Percentiles rank a stretch among this genome's conserved stretches.
Evolutionary conservation across 2,329 filamentous ascomycete species (phyloP).

Genomic region (Furcasterigmium sp.): DNA sequence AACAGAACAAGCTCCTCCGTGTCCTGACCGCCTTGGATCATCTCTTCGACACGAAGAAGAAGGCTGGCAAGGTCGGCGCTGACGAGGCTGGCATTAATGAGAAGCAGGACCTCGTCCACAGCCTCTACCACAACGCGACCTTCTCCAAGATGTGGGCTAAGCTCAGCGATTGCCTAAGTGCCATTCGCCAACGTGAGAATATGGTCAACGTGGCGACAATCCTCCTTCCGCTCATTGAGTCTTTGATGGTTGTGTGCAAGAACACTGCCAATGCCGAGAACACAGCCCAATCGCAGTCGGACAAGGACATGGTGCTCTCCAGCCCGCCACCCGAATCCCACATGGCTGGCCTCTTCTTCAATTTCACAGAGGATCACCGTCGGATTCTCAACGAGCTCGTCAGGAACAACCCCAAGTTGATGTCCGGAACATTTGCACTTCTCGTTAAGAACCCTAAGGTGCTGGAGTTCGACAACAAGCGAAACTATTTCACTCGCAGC

Average conservation of each 20-base stretch:
- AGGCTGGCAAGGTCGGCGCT: constrained; percentile 35
- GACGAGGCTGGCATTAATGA: constrained; percentile 51
- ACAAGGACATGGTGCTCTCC: constrained; percentile 61
- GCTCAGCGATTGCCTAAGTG: constrained; percentile 79
- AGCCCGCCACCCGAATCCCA: constrained; percentile 72
- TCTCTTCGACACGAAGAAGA: constrained; percentile 79
- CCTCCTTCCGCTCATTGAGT: constrained; percentile 87
- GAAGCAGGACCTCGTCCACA: constrained; percentile 80
- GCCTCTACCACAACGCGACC: constrained; percentile 83
- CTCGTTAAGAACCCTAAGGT: constrained; percentile 99
- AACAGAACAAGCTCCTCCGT: constrained; percentile 91
- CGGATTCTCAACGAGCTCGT: constrained; percentile 98
- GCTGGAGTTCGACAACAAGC: constrained; percentile 98
- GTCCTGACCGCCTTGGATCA: constrained; percentile 93
- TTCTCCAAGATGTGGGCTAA: constrained; percentile 91
- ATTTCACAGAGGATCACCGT: constrained; percentile 93
- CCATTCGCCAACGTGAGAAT: constrained; percentile 86
- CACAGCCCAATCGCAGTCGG: constrained; percentile 34
- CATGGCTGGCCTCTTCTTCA: constrained; percentile 92
- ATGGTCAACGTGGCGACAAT: constrained; percentile 98
- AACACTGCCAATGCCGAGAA: constrained; percentile 80
- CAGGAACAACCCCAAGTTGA: constrained; percentile 92
- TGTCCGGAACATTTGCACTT: constrained; percentile 96
- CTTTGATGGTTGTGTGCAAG: constrained; percentile 98
- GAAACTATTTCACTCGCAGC: constrained; percentile 95